These are phyloP conservation scores for Candida wancherniae DNA, from an alignment of 805 yeast species.

Conservation along the genomic window DNA sequence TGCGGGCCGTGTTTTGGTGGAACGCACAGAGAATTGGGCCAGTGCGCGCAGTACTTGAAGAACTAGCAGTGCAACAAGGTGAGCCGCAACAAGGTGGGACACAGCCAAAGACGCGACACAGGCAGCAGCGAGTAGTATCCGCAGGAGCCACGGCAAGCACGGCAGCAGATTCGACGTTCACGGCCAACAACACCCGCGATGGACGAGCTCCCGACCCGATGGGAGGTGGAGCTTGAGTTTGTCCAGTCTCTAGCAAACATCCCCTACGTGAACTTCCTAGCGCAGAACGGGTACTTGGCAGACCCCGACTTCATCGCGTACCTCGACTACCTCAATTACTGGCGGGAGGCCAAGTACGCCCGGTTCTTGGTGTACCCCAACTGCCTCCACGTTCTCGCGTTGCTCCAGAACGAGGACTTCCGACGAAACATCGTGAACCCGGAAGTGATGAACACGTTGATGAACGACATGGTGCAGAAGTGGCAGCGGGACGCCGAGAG, in stretches of 20 bases:
- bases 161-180: too few species aligned
- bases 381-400: slow-evolving; percentile 72
- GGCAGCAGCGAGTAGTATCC: too few species aligned
- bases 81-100: too few species aligned
- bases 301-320: slow-evolving; percentile 71
- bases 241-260: slow-evolving; percentile 90
- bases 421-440: slow-evolving; percentile 52
- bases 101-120: too few species aligned
- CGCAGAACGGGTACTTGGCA: slow-evolving; percentile 75
- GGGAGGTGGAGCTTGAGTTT: slow-evolving; percentile 90
- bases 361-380: slow-evolving; percentile 79
- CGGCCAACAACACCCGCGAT: too few species aligned
- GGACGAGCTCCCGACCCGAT: slow-evolving; percentile 58
- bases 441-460: slow-evolving; percentile 52
- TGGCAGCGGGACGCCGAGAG: slow-evolving; percentile 47
- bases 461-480: slow-evolving; percentile 72
- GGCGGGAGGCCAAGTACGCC: slow-evolving; percentile 71
- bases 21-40: too few species aligned
- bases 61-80: too few species aligned
- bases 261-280: slow-evolving; percentile 79
- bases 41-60: too few species aligned
- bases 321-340: slow-evolving; percentile 76
- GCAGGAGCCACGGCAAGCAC: too few species aligned
- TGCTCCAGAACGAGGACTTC: slow-evolving; percentile 51
- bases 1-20: too few species aligned